Base-by-base conservation (phyloP, 2,329 filamentous ascomycete species). In the Fusarium guadeloupense region DNA sequence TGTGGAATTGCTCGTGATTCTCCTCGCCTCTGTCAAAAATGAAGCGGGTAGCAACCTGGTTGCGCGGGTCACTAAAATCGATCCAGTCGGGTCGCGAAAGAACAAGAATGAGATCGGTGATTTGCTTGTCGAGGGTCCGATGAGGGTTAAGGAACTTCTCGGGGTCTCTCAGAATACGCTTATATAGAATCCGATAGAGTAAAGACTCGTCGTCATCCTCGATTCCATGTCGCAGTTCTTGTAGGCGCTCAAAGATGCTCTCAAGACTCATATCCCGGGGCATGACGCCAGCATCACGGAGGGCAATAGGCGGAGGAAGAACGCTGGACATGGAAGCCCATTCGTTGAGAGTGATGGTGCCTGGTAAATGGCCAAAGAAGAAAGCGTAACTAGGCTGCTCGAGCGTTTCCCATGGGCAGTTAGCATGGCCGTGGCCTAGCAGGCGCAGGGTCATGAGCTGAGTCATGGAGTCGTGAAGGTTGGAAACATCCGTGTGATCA, bases 371-470 rank as follows among this genome's bases (percentile, higher is more conserved):
- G 12, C 90, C 90, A 72, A 86, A 89, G 62, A 82, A 84, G 71
- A 89, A 90, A 1, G 86, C 81, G 73, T 87, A 86, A 71, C 88
- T 91, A 5, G 90, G 90, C 68, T 92, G 89, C 70, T 93, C 90
- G 21, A 92, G 78, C 2, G 89, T 88, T 59, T 89, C 84, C 89
- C 87, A 92, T 3, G 87, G 88, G 55, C 78, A 72, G 4, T 72
- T 70, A 38, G 83, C 77, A 14, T 75, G 69, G 5, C 76, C 77
- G 0, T 72, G 67, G 4, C 80, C 78, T 52, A 80, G 76, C 13
- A 83, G 75, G 21, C 80, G 77, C 69, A 86, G 72, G 3, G 83
- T 85, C 79, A 85, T 85, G 66, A 86, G 79, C 72, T 85, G 81
- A 9, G 77, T 81, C 84, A 86, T 86, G 43, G 80, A 73, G 62